Base-by-base conservation (phyloP, 2,329 filamentous ascomycete species). In the Talaromyces sp. region DNA sequence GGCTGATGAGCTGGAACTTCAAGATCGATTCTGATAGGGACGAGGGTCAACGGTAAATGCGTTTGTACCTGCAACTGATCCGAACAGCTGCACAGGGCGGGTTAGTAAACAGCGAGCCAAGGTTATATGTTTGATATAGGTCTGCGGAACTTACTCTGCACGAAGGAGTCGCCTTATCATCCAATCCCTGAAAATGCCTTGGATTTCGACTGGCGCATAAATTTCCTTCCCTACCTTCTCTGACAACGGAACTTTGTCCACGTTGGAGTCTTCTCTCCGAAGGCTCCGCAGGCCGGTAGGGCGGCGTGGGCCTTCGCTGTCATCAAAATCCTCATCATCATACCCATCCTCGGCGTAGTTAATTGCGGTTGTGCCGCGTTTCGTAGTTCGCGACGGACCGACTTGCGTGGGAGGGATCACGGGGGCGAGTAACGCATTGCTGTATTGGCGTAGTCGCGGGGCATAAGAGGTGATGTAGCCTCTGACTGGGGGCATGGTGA, bases 341-440 rank as follows among this genome's bases (percentile, higher is more conserved):
- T 89, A 96, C 54, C 93, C 93, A 74, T 98, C 93, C 74, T 99
- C 95, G 27, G 95, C 93, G 73, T 99, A 99, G 79, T 97, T 99
- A 78, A 98, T 95, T 65, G 93, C 91, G 36, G 91, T 95, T 1
- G 95, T 98, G 62, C 95, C 95, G 76, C 95, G 89, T 81, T 99
- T 98, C 9, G 95, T 98, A n/a, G 91, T 96, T 73, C 93, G 87
- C 69, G 91, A 80, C 44, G 88, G 85, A 27, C 86, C 88, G 61
- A 82, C 81, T 67, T 88, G 83, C 64, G 86, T 87, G 60, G 84
- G 84, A 65, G 89, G 90, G 64, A 93, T 85, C 64, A 95, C 87
- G 39, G 93, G 93, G 27, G 91, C 91, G 64, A 97, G 85, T 60
- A 98, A 86, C 42, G 93, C 91, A 80, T 98, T 98, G 75, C 89